phyloP scores from a whole-genome alignment of 805 yeast species.

The Starmerella tilneyi region DNA sequence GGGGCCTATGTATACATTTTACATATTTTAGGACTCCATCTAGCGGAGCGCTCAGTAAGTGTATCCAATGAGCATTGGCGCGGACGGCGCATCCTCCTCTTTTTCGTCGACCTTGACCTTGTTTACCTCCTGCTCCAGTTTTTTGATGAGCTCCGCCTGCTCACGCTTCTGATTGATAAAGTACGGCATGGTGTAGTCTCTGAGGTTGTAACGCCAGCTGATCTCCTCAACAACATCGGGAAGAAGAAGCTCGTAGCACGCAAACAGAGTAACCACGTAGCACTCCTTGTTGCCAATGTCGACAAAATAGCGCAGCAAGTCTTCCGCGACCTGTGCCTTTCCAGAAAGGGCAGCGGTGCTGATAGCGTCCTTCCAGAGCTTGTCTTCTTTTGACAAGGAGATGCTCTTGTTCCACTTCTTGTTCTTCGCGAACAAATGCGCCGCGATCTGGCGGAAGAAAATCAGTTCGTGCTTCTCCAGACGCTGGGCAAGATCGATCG shows the following conservation, averaged over 20 bases:
- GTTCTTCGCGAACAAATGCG: slow-evolving; percentile 83
- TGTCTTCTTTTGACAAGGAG: slow-evolving; percentile 78
- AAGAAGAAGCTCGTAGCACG: slow-evolving; percentile 69
- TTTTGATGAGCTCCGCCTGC: slow-evolving; percentile 55
- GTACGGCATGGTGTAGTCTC: slow-evolving; percentile 83
- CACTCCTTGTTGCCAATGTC: slow-evolving; percentile 96
- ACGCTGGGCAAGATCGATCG: slow-evolving; percentile 82
- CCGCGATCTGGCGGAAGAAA: slow-evolving; percentile 94
- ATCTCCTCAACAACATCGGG: slow-evolving; percentile 80
- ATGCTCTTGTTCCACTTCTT: slow-evolving; percentile 89
- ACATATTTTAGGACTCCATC: too few relatives aligned
- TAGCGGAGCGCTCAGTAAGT: slow-evolving; percentile 16
- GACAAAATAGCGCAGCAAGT: slow-evolving; percentile 79
- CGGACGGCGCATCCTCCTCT: slow-evolving; percentile 49
- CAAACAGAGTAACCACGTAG: slow-evolving; percentile 76
- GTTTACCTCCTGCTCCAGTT: slow-evolving; percentile 59
- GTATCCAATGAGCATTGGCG: slow-evolving; percentile 50
- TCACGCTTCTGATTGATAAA: slow-evolving; percentile 76
- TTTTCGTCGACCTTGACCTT: slow-evolving; percentile 44
- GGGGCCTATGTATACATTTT: too few relatives aligned
- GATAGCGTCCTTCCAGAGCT: slow-evolving; percentile 89
- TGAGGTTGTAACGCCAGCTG: slow-evolving; percentile 80
- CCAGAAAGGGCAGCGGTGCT: slow-evolving; percentile 80
- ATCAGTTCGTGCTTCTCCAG: slow-evolving; percentile 83
- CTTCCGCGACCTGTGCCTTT: slow-evolving; percentile 74